A percentile compares a stretch with the other conserved stretches of the same genome.
Conservation (phyloP, 495 filamentous ascomycete genomes). For the Haplographium delicatum region DNA sequence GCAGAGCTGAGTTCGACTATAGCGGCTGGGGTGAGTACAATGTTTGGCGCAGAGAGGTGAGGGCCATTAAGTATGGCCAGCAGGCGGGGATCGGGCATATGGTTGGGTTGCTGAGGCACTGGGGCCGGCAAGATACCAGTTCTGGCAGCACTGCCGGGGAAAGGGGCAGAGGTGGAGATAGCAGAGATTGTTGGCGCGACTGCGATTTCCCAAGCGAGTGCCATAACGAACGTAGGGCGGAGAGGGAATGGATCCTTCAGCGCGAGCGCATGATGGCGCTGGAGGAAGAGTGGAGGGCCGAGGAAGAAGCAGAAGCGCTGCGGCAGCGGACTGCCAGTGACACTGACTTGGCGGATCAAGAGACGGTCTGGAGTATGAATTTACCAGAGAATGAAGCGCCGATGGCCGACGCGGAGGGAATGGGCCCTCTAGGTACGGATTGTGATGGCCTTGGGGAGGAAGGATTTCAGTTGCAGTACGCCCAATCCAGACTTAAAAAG, state of each 20-base stretch:
- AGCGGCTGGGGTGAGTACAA: constrained; percentile 36
- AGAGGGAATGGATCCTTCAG: constrained; percentile 11
- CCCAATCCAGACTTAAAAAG: background rate
- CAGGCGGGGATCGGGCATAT: background rate
- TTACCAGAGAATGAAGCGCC: background rate
- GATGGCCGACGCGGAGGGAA: background rate
- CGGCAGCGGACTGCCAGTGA: background rate
- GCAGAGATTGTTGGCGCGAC: constrained; percentile 34
- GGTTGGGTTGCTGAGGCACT: background rate
- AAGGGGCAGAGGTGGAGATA: background rate
- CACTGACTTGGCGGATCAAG: background rate
- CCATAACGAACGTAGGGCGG: constrained; percentile 24
- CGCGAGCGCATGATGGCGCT: background rate
- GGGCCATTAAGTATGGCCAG: background rate
- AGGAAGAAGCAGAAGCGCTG: background rate
- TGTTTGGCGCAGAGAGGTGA: constrained; percentile 30
- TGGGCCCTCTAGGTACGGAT: constrained; percentile 10
- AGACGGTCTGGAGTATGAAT: too few relatives aligned
- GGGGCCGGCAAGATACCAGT: background rate
- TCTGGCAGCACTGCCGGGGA: background rate
- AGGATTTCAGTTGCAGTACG: background rate
- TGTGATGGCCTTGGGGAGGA: constrained; percentile 10
- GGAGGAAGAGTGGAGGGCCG: background rate
- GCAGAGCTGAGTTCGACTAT: constrained; percentile 38
- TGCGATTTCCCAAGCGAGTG: constrained; percentile 43